phyloP scores from a whole-genome alignment of 176 grass and related monocot species.

The Tuctoria greenei region DNA sequence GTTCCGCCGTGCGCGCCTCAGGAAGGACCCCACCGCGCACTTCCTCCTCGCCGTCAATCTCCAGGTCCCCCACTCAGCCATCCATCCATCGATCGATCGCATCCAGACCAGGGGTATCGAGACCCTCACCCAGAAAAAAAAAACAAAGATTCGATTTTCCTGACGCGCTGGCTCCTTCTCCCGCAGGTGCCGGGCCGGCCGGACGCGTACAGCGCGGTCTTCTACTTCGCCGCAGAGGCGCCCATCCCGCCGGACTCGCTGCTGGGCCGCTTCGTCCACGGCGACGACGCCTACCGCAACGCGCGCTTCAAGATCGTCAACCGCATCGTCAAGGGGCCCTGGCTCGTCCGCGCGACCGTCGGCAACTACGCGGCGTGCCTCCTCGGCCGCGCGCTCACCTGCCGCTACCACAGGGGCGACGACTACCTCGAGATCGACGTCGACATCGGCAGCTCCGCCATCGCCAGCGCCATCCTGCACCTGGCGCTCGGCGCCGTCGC shows the following conservation, averaged over 20 bases:
- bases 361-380: slow-evolving; percentile 93
- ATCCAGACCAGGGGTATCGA: slow-evolving; percentile 15
- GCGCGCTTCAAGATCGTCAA: slow-evolving; percentile 98
- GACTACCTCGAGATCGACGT: slow-evolving; percentile 98
- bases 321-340: slow-evolving; percentile 91
- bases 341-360: slow-evolving; percentile 83
- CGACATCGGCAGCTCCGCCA: slow-evolving; percentile 88
- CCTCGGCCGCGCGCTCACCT: slow-evolving; percentile 89
- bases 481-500: slow-evolving; percentile 81
- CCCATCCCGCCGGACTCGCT: slow-evolving; percentile 78
- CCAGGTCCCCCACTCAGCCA: slow-evolving; percentile 36
- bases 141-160: slow-evolving; percentile 15
- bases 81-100: slow-evolving; percentile 3
- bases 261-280: slow-evolving; percentile 76
- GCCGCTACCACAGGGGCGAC: slow-evolving; percentile 79
- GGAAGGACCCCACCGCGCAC: slow-evolving; percentile 49
- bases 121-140: too few relatives aligned
- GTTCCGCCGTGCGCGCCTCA: slow-evolving; percentile 59
- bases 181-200: slow-evolving; percentile 70
- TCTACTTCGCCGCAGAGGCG: slow-evolving; percentile 82
- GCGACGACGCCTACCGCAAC: slow-evolving; percentile 88
- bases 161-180: slow-evolving; percentile 6
- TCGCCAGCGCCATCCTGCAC: slow-evolving; percentile 84
- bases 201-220: slow-evolving; percentile 86
- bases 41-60: slow-evolving; percentile 96